Evolutionary conservation across 495 filamentous ascomycete genomes (phyloP), one percentile per base, ranked within the genome.

Genomic region (Cudoniella acicularis): DNA sequence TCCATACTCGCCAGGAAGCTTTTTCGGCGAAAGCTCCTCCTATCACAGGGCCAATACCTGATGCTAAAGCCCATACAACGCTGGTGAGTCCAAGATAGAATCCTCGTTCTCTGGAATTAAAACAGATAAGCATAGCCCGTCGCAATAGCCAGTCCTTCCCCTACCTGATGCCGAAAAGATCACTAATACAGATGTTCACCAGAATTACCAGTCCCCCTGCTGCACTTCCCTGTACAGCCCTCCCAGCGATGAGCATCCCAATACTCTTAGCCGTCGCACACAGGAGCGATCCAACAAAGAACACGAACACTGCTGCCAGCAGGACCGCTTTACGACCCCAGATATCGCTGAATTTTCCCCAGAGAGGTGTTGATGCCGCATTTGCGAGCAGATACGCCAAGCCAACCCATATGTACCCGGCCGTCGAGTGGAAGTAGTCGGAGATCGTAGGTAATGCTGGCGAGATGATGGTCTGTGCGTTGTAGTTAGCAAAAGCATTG

Each of bases 281-380:
- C 23, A 92, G 76, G 52, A 91, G 72, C 59, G 85, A 88, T 17
- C 82, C 85, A 18, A 62, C 66, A 61, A 72, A 62, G 54, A 92
- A 82, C 72, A 92, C 86, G 36, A 83, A 65, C 17, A 84, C 69
- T 26, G 88, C 86, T 16, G 80, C 53, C 17, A 94, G 71, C 27
- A 92, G 74, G 41, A 89, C 83, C 2, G 78, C 79, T 66, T 92
- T 94, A 25, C 90, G 81, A 10, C 90, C 90, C 76, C 82, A 92
- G 56, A 94, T 91, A 64, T 92, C 89, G 25, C 70, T 73, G 23
- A 75, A 66, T 62, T 77, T 77, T 23, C 71, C 74, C 73, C 75
- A 79, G 45, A 75, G 70, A 2, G 75, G 74, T 3, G 69, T 55
- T 22, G 71, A 69, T 20, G 75, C 75, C 48, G 73, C 72, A 48